phyloP scores from a whole-genome alignment of 2,329 filamentous ascomycete genomes.

The Fusarium sp. region DNA sequence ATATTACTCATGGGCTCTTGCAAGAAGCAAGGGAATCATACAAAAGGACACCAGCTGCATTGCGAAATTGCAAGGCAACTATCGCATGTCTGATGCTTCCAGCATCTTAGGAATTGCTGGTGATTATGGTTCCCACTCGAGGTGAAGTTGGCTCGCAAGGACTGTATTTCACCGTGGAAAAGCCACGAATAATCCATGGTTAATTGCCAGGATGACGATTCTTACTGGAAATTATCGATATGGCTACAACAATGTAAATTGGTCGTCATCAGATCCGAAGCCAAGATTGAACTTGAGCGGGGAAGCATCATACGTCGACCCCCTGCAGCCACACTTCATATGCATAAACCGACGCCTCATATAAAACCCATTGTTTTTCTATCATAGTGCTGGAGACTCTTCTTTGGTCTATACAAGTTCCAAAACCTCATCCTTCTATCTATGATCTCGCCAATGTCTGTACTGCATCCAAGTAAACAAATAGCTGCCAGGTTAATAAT shows the following conservation, averaged over 20 bases:
- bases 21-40: slow-evolving; percentile 47
- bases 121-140: slow-evolving; percentile 45
- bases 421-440: not conserved
- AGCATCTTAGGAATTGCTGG: slow-evolving; percentile 62
- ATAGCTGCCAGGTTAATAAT: slow-evolving; percentile 16
- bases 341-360: not conserved
- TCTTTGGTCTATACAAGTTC: not conserved
- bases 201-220: not conserved
- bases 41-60: slow-evolving; percentile 68
- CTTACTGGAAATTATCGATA: not conserved
- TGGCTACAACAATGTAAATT: not conserved
- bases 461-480: slow-evolving; percentile 6
- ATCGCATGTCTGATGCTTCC: slow-evolving; percentile 62
- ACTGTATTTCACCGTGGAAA: slow-evolving; percentile 20
- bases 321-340: slow-evolving; percentile 23
- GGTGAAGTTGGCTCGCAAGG: slow-evolving; percentile 51
- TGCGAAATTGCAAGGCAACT: slow-evolving; percentile 58
- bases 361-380: not conserved
- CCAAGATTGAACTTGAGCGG: slow-evolving; percentile 24
- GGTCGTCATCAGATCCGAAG: slow-evolving; percentile 4
- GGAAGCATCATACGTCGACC: slow-evolving; percentile 26
- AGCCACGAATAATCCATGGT: slow-evolving; percentile 29
- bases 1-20: not conserved
- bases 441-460: slow-evolving; percentile 12
- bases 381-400: not conserved